Evolutionary conservation across 2,329 filamentous ascomycete genomes (phyloP).

Genomic region (Phyllosticta citriasiana): DNA sequence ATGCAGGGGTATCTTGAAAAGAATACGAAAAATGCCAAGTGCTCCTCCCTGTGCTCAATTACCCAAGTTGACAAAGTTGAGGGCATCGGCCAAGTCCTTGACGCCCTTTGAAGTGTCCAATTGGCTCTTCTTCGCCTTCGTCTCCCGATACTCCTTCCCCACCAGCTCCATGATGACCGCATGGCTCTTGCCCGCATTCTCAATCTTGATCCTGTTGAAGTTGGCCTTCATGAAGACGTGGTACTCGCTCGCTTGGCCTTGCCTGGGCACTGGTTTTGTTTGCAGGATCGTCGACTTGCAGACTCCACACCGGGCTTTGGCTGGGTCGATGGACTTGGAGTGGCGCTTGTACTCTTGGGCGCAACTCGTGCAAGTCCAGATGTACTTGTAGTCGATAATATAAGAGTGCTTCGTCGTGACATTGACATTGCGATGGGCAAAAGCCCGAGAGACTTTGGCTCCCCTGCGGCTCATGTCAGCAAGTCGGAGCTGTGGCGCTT

Average conservation of each 20-base stretch:
- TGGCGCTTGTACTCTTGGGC: conserved; percentile 68
- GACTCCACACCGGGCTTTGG: conserved; percentile 61
- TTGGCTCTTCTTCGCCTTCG: conserved; percentile 25
- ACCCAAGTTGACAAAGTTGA: conserved; percentile 11
- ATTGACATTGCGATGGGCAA: conserved; percentile 55
- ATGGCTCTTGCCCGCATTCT: conserved; percentile 48
- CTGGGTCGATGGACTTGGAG: conserved; percentile 70
- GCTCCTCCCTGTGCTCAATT: not conserved
- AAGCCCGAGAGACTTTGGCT: conserved; percentile 33
- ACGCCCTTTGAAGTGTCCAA: not conserved
- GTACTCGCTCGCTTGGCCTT: conserved; percentile 34
- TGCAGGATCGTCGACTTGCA: conserved; percentile 64
- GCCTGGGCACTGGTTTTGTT: conserved; percentile 52
- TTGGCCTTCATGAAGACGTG: conserved; percentile 56
- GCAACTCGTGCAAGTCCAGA: conserved; percentile 68
- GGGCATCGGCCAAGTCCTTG: conserved; percentile 4
- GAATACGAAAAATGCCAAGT: not conserved
- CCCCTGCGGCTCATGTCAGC: conserved; percentile 33
- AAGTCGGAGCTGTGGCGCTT: conserved; percentile 12
- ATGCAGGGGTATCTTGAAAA: not conserved
- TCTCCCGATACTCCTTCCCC: conserved; percentile 50
- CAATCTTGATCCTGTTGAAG: conserved; percentile 49
- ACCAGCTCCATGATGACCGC: conserved; percentile 53
- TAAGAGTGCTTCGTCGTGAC: conserved; percentile 90
- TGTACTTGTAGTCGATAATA: conserved; percentile 82